phyloP scores from a whole-genome alignment of 2,329 filamentous ascomycete genomes.

The Fusarium albidum region DNA sequence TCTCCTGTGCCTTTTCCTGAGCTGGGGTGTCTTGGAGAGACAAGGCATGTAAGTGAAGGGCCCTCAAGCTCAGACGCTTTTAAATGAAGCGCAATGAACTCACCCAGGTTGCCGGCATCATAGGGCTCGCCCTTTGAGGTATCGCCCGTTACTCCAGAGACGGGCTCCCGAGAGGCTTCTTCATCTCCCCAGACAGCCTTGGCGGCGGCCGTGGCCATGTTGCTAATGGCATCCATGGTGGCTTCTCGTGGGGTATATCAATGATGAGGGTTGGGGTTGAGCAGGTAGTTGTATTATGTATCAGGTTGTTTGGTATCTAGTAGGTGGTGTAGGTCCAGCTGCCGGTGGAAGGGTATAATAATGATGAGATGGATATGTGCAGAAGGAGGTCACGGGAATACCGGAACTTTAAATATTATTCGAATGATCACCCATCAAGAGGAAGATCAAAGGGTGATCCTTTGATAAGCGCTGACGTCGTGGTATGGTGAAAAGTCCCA shows the following conservation, averaged over 20 bases:
- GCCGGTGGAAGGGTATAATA: conserved; percentile 12
- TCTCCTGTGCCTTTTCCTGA: conserved; percentile 32
- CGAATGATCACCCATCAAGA: conserved; percentile 14
- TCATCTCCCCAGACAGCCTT: conserved; percentile 55
- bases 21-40: conserved; percentile 21
- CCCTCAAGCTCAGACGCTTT: neutral
- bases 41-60: conserved; percentile 7
- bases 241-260: conserved; percentile 1
- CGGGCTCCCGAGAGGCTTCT: conserved; percentile 65
- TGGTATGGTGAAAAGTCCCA: conserved; percentile 7
- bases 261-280: neutral
- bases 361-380: conserved; percentile 1
- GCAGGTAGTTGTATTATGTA: neutral
- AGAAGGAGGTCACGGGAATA: conserved; percentile 9
- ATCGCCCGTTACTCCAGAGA: conserved; percentile 74
- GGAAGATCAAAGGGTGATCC: conserved; percentile 1
- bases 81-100: conserved; percentile 5
- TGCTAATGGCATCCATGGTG: conserved; percentile 72
- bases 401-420: conserved; percentile 27
- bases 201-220: conserved; percentile 53
- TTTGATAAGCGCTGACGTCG: conserved; percentile 30
- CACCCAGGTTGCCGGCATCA: conserved; percentile 79
- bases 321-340: neutral
- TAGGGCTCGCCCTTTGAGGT: conserved; percentile 76
- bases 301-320: conserved; percentile 21